Evolutionary conservation across 2,329 filamentous ascomycete species (phyloP).

Genomic region (Neofusicoccum ribis): DNA sequence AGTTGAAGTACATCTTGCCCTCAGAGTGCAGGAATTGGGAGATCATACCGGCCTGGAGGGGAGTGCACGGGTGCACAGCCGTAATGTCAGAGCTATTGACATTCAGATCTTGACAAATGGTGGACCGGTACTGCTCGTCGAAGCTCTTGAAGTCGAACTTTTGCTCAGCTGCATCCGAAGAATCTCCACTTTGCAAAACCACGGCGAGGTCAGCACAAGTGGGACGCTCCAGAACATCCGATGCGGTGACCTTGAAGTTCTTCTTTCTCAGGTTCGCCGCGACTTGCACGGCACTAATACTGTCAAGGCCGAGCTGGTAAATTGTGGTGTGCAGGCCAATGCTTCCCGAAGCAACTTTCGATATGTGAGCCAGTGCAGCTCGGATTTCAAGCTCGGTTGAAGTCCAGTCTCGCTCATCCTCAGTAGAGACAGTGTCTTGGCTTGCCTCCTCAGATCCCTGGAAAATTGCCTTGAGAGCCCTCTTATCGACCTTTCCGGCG

Average conservation of each 20-base stretch:
- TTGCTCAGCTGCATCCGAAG: neutral
- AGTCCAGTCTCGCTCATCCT: slow-evolving; percentile 47
- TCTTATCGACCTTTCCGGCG: slow-evolving; percentile 44
- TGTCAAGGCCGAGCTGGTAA: slow-evolving; percentile 86
- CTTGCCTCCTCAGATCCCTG: slow-evolving; percentile 22
- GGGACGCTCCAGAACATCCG: slow-evolving; percentile 68
- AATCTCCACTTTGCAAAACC: neutral
- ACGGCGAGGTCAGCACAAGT: slow-evolving; percentile 36
- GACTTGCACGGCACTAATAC: slow-evolving; percentile 81
- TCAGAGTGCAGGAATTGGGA: slow-evolving; percentile 69
- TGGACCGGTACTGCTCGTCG: slow-evolving; percentile 43
- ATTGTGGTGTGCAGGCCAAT: slow-evolving; percentile 69
- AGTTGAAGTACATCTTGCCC: slow-evolving; percentile 75
- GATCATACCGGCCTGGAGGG: slow-evolving; percentile 77
- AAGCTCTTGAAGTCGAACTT: slow-evolving; percentile 54
- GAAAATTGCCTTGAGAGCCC: slow-evolving; percentile 34
- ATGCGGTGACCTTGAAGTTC: slow-evolving; percentile 61
- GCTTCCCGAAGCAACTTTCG: slow-evolving; percentile 48
- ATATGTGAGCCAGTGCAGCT: slow-evolving; percentile 59
- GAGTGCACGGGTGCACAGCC: slow-evolving; percentile 72
- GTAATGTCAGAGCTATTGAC: slow-evolving; percentile 48
- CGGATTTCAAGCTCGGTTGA: slow-evolving; percentile 56
- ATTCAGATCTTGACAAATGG: slow-evolving; percentile 33
- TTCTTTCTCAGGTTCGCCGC: slow-evolving; percentile 65
- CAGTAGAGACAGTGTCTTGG: neutral